phyloP scores from a whole-genome alignment of 331 rosid species.

The Malus hybrid region DNA sequence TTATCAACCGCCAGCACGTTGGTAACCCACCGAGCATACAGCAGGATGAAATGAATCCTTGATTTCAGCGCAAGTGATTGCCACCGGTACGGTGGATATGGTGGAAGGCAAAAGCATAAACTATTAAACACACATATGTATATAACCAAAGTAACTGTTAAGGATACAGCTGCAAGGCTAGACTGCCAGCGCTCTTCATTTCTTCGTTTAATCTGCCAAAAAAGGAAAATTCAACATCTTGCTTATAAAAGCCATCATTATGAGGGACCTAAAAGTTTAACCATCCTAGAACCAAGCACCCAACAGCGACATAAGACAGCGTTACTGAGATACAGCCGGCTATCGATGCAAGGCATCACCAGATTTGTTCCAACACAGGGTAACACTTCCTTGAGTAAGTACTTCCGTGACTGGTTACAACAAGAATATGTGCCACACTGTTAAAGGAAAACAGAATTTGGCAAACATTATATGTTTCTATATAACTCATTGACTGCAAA shows the following conservation, averaged over 20 bases:
- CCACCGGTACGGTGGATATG: background rate
- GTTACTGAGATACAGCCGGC: background rate
- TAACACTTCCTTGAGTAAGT: background rate
- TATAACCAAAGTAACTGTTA: background rate
- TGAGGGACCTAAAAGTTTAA: background rate
- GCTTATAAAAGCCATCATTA: background rate
- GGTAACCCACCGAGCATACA: background rate
- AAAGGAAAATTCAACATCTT: background rate
- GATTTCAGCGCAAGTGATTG: background rate
- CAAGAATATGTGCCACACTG: background rate
- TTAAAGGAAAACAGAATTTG: background rate
- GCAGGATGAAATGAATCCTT: background rate
- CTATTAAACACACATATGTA: background rate
- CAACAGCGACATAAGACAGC: background rate
- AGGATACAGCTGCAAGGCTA: conserved; percentile 81
- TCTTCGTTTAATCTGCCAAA: conserved; percentile 74
- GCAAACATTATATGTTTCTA: no score
- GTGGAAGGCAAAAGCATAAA: background rate
- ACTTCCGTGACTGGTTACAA: background rate
- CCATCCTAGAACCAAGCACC: background rate
- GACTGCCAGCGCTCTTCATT: conserved; percentile 59
- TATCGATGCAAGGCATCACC: background rate
- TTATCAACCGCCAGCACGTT: background rate
- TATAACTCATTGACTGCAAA: background rate
- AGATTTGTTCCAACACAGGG: background rate